Conservation (phyloP, 2,329 filamentous ascomycete species). For the Neurospora sp. region DNA sequence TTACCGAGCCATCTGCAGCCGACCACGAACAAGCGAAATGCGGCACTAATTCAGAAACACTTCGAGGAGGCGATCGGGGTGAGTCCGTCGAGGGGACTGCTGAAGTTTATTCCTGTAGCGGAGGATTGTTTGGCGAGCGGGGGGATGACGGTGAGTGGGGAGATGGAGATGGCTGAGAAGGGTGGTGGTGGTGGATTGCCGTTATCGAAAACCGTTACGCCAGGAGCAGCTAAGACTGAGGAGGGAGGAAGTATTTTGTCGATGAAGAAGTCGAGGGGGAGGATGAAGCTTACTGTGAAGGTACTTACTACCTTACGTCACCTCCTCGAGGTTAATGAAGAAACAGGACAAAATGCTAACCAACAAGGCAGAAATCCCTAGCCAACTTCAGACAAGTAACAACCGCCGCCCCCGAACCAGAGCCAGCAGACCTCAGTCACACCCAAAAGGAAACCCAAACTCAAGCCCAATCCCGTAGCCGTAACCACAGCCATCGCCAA, state of each 20-base stretch:
- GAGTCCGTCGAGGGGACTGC: slow-evolving; percentile 52
- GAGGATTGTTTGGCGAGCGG: slow-evolving; percentile 66
- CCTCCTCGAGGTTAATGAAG: too few species aligned
- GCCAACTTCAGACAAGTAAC: slow-evolving; percentile 9
- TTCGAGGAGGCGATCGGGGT: slow-evolving; percentile 64
- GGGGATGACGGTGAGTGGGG: slow-evolving; percentile 58
- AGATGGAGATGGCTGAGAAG: slow-evolving; percentile 48
- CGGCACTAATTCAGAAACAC: slow-evolving; percentile 65
- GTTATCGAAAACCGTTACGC: not conserved
- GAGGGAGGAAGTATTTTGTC: not conserved
- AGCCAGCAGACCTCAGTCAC: not conserved
- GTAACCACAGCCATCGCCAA: not conserved
- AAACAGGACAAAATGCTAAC: not conserved
- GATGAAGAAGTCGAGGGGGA: slow-evolving; percentile 14
- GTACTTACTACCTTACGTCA: slow-evolving; percentile 9
- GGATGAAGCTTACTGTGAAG: slow-evolving; percentile 28
- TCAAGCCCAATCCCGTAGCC: not conserved
- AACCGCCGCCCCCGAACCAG: not conserved
- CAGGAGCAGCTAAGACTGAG: slow-evolving; percentile 7
- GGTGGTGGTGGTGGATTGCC: slow-evolving; percentile 1
- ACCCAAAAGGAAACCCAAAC: not conserved
- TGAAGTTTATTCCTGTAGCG: slow-evolving; percentile 60
- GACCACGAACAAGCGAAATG: slow-evolving; percentile 71
- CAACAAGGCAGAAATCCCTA: slow-evolving; percentile 10
- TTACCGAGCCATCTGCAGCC: slow-evolving; percentile 60